These are phyloP conservation scores for Leucaena leucocephala DNA, from an alignment of 306 rosid species.

Conservation along the genomic window DNA sequence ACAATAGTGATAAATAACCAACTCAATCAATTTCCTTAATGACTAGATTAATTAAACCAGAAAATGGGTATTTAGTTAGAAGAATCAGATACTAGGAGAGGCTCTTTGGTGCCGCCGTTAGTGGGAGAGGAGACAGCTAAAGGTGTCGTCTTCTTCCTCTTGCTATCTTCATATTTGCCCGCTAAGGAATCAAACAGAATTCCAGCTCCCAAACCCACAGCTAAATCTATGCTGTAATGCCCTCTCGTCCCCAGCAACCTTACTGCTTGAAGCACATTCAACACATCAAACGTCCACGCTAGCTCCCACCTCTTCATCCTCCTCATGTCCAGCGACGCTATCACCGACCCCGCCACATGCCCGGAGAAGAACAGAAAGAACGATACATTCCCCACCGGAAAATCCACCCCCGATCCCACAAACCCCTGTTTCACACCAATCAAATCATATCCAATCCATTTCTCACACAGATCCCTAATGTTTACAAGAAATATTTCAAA, in stretches of 20 bases:
- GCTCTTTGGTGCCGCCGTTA: background rate
- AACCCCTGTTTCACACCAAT: conserved; percentile 53
- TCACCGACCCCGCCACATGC: conserved; percentile 90
- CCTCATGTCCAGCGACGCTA: conserved; percentile 91
- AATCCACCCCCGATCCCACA: conserved; percentile 87
- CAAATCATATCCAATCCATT: background rate
- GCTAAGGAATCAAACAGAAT: conserved; percentile 80
- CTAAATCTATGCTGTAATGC: conserved; percentile 87
- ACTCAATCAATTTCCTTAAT: no score
- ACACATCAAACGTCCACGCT: conserved; percentile 69
- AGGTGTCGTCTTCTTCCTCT: conserved; percentile 26
- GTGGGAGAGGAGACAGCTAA: background rate
- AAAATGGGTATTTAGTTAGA: background rate
- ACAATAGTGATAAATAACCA: no score
- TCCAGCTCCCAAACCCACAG: conserved; percentile 92
- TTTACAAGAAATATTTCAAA: background rate
- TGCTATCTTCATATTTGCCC: conserved; percentile 70
- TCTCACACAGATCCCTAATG: background rate
- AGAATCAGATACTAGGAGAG: background rate
- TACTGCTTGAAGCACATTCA: conserved; percentile 69
- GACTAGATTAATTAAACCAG: no score
- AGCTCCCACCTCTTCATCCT: conserved; percentile 72
- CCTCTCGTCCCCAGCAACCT: conserved; percentile 88
- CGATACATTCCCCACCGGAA: conserved; percentile 92
- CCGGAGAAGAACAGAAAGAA: conserved; percentile 88